Percentiles rank a stretch among this genome's conserved stretches.
phyloP scores from a whole-genome alignment of 345 rosid species.

The Excoecaria cochinchinensis region DNA sequence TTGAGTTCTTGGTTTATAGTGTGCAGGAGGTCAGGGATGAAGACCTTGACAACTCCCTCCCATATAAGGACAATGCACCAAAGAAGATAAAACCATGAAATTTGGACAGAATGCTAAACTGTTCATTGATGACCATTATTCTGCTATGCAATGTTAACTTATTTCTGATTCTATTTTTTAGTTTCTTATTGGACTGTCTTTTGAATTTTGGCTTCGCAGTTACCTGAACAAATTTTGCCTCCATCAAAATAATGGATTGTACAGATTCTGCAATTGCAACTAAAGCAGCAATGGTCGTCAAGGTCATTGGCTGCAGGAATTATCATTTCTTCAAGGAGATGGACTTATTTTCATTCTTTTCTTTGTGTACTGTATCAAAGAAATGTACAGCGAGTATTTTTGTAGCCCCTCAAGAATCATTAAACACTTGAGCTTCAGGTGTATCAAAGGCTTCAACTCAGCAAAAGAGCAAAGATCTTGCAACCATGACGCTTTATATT shows the following conservation, averaged over 20 bases:
- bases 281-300: not conserved
- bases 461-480: not conserved
- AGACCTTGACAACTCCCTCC: not conserved
- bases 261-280: not conserved
- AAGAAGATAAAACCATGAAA: not conserved
- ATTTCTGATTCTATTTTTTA: not conserved
- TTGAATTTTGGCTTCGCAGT: constrained; percentile 2
- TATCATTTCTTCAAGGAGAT: not conserved
- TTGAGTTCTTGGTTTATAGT: not conserved
- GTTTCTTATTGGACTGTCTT: not conserved
- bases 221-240: not conserved
- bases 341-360: not conserved
- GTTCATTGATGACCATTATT: not conserved
- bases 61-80: not conserved
- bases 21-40: not conserved
- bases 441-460: not conserved
- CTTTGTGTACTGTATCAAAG: not conserved
- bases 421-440: not conserved
- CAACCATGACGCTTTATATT: not conserved
- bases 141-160: not conserved
- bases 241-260: not conserved
- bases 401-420: not conserved
- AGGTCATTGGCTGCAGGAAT: not conserved
- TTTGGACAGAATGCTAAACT: not conserved
- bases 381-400: constrained; percentile 1